Evolutionary conservation across 805 yeast genomes (phyloP), one percentile per base, ranked within the genome.

Genomic region (Zygoascus tannicola): DNA sequence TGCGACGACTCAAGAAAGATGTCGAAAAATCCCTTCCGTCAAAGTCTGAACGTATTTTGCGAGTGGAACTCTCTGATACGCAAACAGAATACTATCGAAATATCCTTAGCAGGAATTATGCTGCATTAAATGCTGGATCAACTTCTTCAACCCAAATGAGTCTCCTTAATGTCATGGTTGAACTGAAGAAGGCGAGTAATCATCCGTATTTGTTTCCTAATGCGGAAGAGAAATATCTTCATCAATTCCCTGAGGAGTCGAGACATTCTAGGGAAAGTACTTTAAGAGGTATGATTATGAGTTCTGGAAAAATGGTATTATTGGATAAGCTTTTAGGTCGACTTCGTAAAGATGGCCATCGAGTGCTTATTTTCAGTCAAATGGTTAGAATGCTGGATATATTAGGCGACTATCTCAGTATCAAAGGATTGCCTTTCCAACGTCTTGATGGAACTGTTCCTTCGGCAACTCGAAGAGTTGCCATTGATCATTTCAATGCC

Each of bases 381-480:
- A 92, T 92, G 99, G 99, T 92, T 22, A 72, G 96, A 55, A 87
- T 92, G 75, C 72, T 92, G 51, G 98, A 92, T 60, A 92, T 92
- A 34, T 67, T 92, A 50, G 97, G 97, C 23, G 99, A 92, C 61
- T 92, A 92, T 57, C 65, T 92, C 48, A 75, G 85, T 15, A 80
- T 90, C 46, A 84, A 90, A 54, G 96, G 96, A 20, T 74, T 80
- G 44, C 80, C 78, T 46, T 92, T 84, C 66, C 99, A 92, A 63
- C 69, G 99, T 56, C 71, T 92, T 37, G 99, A 92, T 63, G 99
- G 99, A 67, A 94, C 97, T 2, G 80, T 92, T 34, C 94, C 97
- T 3, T 86, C 97, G 1, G 77, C 92, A 3, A 94, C 88, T 53
- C 78, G 99, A 64, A 77, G 96, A 60, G 79, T 88, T 23, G 84